Evolutionary conservation across 495 filamentous ascomycete genomes (phyloP).

Genomic region (Bombardia bombarda): DNA sequence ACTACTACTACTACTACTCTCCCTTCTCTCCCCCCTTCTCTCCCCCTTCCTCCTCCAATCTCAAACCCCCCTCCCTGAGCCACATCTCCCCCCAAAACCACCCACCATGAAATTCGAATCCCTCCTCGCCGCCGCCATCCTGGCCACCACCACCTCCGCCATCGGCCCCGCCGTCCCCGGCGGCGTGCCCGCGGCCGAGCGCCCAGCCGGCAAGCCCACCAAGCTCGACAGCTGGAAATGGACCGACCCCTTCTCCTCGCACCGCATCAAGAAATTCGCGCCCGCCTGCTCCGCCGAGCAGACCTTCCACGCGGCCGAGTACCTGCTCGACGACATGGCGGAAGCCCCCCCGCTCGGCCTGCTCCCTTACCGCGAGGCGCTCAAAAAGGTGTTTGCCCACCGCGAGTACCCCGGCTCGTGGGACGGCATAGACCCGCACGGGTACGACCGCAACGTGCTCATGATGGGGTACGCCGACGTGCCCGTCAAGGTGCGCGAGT

Average conservation of each 20-base stretch:
- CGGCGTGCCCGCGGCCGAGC: not conserved
- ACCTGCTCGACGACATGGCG: constrained; percentile 26
- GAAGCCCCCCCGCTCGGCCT: constrained; percentile 17
- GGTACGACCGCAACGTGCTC: constrained; percentile 25
- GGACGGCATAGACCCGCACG: constrained; percentile 31
- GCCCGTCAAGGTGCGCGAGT: constrained; percentile 24
- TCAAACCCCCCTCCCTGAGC: not conserved
- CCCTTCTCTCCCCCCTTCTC: not conserved
- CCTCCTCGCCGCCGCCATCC: constrained; percentile 6
- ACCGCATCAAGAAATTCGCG: constrained; percentile 7
- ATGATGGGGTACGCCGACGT: constrained; percentile 25
- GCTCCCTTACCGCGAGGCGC: constrained; percentile 18
- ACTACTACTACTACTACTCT: too few species aligned
- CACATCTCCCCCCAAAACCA: not conserved
- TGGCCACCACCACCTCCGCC: constrained; percentile 13
- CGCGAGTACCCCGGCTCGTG: constrained; percentile 27
- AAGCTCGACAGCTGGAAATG: constrained; percentile 21
- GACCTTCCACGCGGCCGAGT: constrained; percentile 21
- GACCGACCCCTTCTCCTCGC: constrained; percentile 20
- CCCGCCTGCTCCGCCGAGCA: constrained; percentile 13
- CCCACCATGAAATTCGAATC: constrained; percentile 18
- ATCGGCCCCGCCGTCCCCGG: constrained; percentile 16
- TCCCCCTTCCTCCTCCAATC: not conserved
- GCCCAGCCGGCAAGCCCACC: constrained; percentile 16
- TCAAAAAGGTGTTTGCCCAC: constrained; percentile 21